Base-by-base conservation (phyloP, 306 rosid genomes). In the Castanea crenata region DNA sequence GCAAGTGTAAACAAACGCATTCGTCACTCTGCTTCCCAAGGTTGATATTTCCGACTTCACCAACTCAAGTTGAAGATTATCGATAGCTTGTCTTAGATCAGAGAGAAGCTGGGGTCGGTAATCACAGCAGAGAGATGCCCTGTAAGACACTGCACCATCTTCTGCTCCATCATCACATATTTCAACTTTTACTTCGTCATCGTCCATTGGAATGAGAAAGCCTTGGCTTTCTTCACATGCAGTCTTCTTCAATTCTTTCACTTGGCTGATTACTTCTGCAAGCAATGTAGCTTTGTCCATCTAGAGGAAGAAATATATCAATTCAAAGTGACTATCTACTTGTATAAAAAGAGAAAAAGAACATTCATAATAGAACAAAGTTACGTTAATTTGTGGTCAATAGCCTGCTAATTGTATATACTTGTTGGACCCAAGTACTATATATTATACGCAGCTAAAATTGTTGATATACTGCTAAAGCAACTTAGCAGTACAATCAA, bases 221-320 rank as follows among this genome's bases (percentile, higher is more conserved):
- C 94, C 97, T 74, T 81, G 85, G 83, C 90, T 87, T 76, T 92
- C 94, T 86, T 88, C 97, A 73, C 62, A 70, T 49, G 97, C 94
- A 23, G 78, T 85, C 73, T 86, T 91, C 88, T 92, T 92, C 87
- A 92, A 20, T 69, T 91, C 88, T 74, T 91, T 94, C 77, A 92
- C 91, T 79, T 90, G 92, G 71, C 81, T 81, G 46, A 94, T 85
- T 3, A 91, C 97, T 85, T 90, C 87, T 49, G 91, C 93, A 38
- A 94, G 90, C 73, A 94, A 78, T 29, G 94, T 83, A 19, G 99
- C 99, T 87, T 92, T 92, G 76, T 94, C 99, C 95, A 88, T 92
- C 99, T 94, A 62, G 16, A 49, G 54, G 16, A 49, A 49, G 14
- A 0, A 49, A 49, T 49, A 49, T 3, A 49, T 49, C 5, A 49